Evolutionary conservation across 2,329 filamentous ascomycete genomes (phyloP).

Genomic region (Hypoxylon sp.): DNA sequence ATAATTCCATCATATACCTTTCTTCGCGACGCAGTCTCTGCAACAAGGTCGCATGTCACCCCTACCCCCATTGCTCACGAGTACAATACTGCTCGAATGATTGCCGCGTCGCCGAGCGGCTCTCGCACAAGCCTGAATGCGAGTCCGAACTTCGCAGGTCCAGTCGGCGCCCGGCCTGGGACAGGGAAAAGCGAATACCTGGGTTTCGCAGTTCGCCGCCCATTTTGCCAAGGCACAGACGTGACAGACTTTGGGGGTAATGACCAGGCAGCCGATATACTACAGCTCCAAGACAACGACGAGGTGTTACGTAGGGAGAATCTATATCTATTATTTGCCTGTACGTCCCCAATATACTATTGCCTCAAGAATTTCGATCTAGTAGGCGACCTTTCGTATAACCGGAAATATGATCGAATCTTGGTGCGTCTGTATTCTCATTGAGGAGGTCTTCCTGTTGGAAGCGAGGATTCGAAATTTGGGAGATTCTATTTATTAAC

Average conservation of each 20-base stretch:
- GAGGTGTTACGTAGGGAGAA: background rate
- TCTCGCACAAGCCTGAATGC: background rate
- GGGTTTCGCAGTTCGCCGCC: background rate
- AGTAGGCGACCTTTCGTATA: background rate
- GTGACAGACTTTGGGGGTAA: background rate
- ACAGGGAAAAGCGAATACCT: constrained; percentile 5
- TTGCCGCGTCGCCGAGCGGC: background rate
- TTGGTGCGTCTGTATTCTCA: constrained; percentile 1
- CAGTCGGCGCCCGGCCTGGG: background rate
- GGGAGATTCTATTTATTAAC: background rate
- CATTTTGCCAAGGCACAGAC: background rate
- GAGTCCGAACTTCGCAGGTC: background rate
- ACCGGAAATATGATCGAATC: background rate
- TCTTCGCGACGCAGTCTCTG: constrained; percentile 1
- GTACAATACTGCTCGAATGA: background rate
- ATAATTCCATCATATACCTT: too few species aligned
- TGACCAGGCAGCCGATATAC: background rate
- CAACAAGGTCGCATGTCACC: background rate
- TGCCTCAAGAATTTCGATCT: background rate
- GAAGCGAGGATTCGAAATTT: background rate
- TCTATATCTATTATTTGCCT: constrained; percentile 1
- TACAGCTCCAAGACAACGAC: background rate
- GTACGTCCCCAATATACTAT: background rate
- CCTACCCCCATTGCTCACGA: background rate
- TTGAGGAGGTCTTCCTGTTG: background rate